Conservation (phyloP, 2,329 filamentous ascomycete genomes). For the Diaporthe sp. region DNA sequence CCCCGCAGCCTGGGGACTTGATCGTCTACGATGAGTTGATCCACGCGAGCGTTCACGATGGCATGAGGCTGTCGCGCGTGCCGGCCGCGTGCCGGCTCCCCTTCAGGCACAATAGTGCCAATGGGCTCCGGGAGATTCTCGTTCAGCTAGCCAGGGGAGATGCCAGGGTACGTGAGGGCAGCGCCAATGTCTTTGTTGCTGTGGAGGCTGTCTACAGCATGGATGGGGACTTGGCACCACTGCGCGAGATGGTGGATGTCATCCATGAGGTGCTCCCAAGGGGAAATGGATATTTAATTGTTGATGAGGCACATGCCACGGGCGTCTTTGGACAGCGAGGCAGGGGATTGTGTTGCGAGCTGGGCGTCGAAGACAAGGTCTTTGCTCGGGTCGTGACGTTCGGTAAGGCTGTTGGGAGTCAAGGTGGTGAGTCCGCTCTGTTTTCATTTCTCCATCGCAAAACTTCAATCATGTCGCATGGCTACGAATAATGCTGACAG, state of each 20-base stretch:
- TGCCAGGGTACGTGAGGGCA: conserved; percentile 54
- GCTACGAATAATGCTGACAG: background rate
- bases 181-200: conserved; percentile 73
- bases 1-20: conserved; percentile 71
- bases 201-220: conserved; percentile 84
- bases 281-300: conserved; percentile 72
- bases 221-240: conserved; percentile 81
- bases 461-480: no score
- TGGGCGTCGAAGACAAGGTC: conserved; percentile 1
- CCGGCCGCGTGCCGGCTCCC: conserved; percentile 65
- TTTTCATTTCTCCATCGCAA: background rate
- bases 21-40: conserved; percentile 82
- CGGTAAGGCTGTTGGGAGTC: conserved; percentile 17
- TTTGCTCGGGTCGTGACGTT: conserved; percentile 26
- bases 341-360: conserved; percentile 64
- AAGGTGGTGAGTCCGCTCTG: background rate
- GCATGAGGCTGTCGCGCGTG: conserved; percentile 68
- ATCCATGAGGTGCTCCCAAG: conserved; percentile 68
- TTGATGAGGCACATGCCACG: conserved; percentile 78
- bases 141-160: conserved; percentile 51
- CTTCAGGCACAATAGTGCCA: conserved; percentile 71
- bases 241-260: conserved; percentile 70
- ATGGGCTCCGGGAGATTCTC: conserved; percentile 43
- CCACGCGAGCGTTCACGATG: conserved; percentile 84
- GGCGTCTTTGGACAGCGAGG: conserved; percentile 70